These are phyloP conservation scores for Yamadazyma songkhlaensis DNA, from an alignment of 1,139 yeast genomes.

Conservation along the genomic window DNA sequence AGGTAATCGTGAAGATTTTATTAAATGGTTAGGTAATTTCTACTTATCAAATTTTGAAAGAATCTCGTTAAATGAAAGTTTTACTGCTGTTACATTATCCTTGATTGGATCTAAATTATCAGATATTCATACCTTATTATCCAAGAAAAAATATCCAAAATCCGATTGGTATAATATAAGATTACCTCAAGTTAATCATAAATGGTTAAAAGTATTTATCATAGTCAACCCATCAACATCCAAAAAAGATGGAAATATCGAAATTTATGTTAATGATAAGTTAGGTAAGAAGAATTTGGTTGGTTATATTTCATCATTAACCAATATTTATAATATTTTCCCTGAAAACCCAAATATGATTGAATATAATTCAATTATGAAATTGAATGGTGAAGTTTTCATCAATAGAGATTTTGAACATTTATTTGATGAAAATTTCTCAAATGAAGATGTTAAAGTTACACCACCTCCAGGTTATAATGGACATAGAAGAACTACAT, in stretches of 20 bases:
- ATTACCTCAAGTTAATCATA: conserved; percentile 52
- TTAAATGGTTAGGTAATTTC: conserved; percentile 46
- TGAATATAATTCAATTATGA: conserved; percentile 52
- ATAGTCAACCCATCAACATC: conserved; percentile 42
- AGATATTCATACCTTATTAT: conserved; percentile 52
- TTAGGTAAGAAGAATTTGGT: conserved; percentile 45
- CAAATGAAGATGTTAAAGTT: conserved; percentile 2
- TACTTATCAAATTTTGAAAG: conserved; percentile 49
- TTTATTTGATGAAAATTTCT: conserved; percentile 14
- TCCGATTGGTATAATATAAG: conserved; percentile 58
- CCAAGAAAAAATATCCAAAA: conserved; percentile 41
- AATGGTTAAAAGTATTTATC: conserved; percentile 53
- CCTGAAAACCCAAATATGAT: conserved; percentile 55
- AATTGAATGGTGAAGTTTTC: conserved; percentile 48
- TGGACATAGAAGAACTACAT: conserved; percentile 21
- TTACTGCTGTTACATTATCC: conserved; percentile 55
- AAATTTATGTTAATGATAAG: conserved; percentile 44
- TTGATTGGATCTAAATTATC: conserved; percentile 50
- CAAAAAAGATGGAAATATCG: conserved; percentile 46
- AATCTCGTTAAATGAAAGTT: conserved; percentile 51
- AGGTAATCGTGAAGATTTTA: conserved; percentile 28
- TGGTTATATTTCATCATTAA: conserved; percentile 41
- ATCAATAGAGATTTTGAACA: conserved; percentile 42
- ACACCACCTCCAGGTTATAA: conserved; percentile 4
- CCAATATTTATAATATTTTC: conserved; percentile 47